Evolutionary conservation across 257 asterid species (phyloP), one percentile per base, ranked within the genome.

Genomic region (Solanum corneliomulleri): DNA sequence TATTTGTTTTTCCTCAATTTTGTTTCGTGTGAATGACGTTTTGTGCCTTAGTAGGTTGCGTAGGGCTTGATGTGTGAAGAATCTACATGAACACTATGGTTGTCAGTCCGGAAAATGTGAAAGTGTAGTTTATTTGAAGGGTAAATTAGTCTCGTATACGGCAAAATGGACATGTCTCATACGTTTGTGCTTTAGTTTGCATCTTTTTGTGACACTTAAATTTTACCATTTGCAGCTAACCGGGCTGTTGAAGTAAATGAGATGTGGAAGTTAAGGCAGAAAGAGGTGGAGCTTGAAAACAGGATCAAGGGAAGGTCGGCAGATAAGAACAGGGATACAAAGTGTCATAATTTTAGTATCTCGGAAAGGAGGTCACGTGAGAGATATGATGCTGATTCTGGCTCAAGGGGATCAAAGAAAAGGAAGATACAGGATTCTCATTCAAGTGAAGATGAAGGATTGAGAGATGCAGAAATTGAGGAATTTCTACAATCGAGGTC

Each of bases 211-310:
- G 85, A 35, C 44, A 45, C 84, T 49, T 25, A 49, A 49, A 49
- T 80, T 42, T 47, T 81, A 49, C 69, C 39, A 44, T 27, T 89
- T 25, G 25, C 95, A 97, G 99, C 98, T 77, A 97, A 96, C 68
- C 95, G 98, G 62, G 93, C 89, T 12, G 98, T 96, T 87, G 99
- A 97, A 92, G 98, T 96, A 72, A 93, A 91, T 90, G 99, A 97
- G 89, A 92, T 95, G 98, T 96, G 99, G 99, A 93, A 94, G 56
- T 84, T 93, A 68, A 91, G 99, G 90, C 98, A 95, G 88, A 97
- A 96, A 87, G 99, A 96, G 91, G 56, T 91, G 52, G 98, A 96
- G 92, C 92, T 96, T 88, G 98, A 95, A 77, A 87, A 87, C 72
- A 91, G 93, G 90, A 92, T 92, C 72, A 88, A 86, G 87, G 92